phyloP scores from a whole-genome alignment of 1,139 yeast genomes.

The Geotrichum citri-aurantii region DNA sequence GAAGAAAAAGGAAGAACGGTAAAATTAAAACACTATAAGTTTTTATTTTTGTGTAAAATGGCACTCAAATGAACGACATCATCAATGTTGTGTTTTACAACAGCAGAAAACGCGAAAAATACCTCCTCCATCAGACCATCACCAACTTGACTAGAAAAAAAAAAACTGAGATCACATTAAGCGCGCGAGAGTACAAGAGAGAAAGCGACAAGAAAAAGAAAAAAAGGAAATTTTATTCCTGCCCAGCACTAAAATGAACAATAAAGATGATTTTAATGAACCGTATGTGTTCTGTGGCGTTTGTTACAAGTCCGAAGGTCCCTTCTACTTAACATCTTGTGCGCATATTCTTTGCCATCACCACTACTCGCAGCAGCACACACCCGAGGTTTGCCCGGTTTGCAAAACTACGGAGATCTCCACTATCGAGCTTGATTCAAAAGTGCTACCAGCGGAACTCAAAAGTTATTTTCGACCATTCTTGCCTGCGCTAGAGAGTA shows the following conservation, averaged over 20 bases:
- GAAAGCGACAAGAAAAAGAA: too few relatives aligned
- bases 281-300: conserved; percentile 18
- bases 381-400: conserved; percentile 9
- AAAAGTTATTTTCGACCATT: conserved; percentile 13
- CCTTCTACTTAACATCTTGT: conserved; percentile 15
- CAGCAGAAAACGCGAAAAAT: background rate
- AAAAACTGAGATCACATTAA: too few relatives aligned
- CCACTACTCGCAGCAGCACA: background rate
- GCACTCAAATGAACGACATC: background rate
- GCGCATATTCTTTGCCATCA: conserved; percentile 17
- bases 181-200: too few relatives aligned
- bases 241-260: background rate
- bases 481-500: conserved; percentile 13
- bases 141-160: background rate
- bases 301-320: conserved; percentile 11
- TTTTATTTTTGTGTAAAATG: background rate
- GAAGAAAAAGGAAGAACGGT: background rate
- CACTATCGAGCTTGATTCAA: conserved; percentile 4
- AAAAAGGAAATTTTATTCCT: background rate
- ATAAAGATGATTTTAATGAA: background rate
- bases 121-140: background rate
- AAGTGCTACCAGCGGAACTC: conserved; percentile 10
- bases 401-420: conserved; percentile 11
- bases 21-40: too few relatives aligned
- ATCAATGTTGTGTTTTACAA: background rate